These are phyloP conservation scores for Tolypocladium inflatum DNA, from an alignment of 2,329 filamentous ascomycete species.

Conservation along the genomic window DNA sequence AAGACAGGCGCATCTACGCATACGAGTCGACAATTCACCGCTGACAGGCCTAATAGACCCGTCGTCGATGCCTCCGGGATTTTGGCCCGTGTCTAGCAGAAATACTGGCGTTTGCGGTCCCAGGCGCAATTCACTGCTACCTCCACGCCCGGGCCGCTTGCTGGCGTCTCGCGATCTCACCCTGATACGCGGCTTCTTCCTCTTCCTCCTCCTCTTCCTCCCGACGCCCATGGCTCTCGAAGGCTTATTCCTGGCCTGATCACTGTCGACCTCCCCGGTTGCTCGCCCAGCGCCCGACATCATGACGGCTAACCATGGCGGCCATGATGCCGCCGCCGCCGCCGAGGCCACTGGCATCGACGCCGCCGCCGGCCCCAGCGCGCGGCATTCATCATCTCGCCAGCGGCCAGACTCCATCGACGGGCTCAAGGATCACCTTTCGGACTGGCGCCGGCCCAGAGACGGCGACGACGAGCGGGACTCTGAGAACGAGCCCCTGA, in stretches of 20 bases:
- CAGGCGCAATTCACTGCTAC: not conserved
- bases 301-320: not conserved
- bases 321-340: not conserved
- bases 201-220: not conserved
- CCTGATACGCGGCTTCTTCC: not conserved
- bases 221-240: not conserved
- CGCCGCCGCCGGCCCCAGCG: slow-evolving; percentile 9
- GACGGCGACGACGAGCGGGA: slow-evolving; percentile 35
- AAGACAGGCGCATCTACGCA: not conserved
- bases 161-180: not conserved
- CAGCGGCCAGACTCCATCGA: slow-evolving; percentile 12
- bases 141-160: not conserved
- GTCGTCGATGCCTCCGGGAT: not conserved
- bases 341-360: slow-evolving; percentile 14
- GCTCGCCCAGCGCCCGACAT: not conserved
- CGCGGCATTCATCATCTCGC: slow-evolving; percentile 16
- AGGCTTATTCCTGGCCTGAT: not conserved
- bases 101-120: not conserved
- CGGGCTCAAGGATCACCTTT: slow-evolving; percentile 22
- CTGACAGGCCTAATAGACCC: not conserved
- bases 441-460: slow-evolving; percentile 31
- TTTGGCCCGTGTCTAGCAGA: not conserved
- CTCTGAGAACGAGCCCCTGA: slow-evolving; percentile 46
- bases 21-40: not conserved
- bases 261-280: not conserved